Evolutionary conservation across 1,284 basidiomycete genomes (phyloP), one percentile per base, ranked within the genome.

Genomic region (Hymenochaete sp.): DNA sequence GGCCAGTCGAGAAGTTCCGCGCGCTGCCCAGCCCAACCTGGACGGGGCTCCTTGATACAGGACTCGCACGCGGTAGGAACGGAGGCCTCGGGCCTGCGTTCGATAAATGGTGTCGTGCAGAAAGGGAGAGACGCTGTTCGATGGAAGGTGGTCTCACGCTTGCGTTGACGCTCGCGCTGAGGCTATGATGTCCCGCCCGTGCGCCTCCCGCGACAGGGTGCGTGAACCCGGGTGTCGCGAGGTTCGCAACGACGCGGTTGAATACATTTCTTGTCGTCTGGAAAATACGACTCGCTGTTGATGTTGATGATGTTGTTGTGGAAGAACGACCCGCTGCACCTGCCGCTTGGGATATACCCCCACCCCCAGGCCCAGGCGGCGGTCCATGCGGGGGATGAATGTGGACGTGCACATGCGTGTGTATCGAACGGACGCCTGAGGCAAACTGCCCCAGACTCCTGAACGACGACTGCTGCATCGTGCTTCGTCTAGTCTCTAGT

Each of bases 1-100:
- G 73, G 5, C 68, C 71, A 3, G 79, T 75, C 22, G 75, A 76
- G 61, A 88, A 88, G 56, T 78, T 83, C 38, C 84, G 68, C 1
- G 79, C 80, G 0, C 73, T 73, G 25, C 82, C 82, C 1, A 88
- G 65, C 6, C 84, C 84, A 19, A 88, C 73, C 50, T 86, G 77
- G 0, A 72, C 60, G 16, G 77, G 63, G 44, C 71, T 67, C 5
- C 71, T 66, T 3, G 71, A 67, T 2, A 75, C 60, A 0, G 57
- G 53, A 4, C 79, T 76, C 4, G 72, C 67, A 16, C 68, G 71
- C 13, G 82, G 83, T 21, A 86, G 11, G 40, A 51, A 48, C 4
- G 40, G 37, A 9, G 37, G 63, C 52, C 70, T 71, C 13, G 68
- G 71, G 0, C 63, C 53, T n/a, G 59, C 79, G 61, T 60, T 58